These are phyloP conservation scores for Diaporthe sp. DNA, from an alignment of 2,329 filamentous ascomycete species.

Conservation along the genomic window DNA sequence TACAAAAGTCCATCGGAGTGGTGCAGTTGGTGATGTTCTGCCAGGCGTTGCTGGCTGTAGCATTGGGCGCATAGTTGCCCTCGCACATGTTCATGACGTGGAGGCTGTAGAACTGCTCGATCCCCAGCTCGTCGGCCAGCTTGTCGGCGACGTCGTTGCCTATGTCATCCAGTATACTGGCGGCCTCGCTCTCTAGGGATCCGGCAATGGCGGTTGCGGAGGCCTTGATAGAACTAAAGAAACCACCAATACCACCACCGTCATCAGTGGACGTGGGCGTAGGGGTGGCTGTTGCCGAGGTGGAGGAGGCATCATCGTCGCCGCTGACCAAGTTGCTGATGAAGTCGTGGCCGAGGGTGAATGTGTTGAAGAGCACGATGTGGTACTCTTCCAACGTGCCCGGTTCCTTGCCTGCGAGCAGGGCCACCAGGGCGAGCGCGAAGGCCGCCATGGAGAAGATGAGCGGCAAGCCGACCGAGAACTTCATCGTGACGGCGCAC, in stretches of 20 bases:
- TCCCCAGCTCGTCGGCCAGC: constrained; percentile 49
- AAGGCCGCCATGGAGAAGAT: constrained; percentile 54
- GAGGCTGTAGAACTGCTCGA: constrained; percentile 53
- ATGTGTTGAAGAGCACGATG: constrained; percentile 59
- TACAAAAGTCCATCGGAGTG: constrained; percentile 44
- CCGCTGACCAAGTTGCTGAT: constrained; percentile 45
- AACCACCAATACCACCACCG: constrained; percentile 42
- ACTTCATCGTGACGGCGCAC: constrained; percentile 36
- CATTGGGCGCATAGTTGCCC: constrained; percentile 49
- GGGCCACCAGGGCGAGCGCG: constrained; percentile 53
- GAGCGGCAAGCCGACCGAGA: constrained; percentile 47
- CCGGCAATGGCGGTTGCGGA: constrained; percentile 42
- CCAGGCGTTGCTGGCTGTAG: constrained; percentile 43
- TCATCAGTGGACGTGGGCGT: constrained; percentile 40
- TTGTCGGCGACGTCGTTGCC: constrained; percentile 50
- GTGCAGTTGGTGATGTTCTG: constrained; percentile 48
- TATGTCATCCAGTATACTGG: constrained; percentile 47
- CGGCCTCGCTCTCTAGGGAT: constrained; percentile 45
- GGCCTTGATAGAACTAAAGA: constrained; percentile 33
- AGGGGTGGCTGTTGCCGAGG: constrained; percentile 45
- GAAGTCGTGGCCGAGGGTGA: constrained; percentile 56
- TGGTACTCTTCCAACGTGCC: constrained; percentile 56
- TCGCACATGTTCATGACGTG: constrained; percentile 51
- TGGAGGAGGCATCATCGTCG: constrained; percentile 42
- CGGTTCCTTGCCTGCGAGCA: constrained; percentile 56